Percentiles rank a stretch among this genome's conserved stretches.
Evolutionary conservation across 345 rosid species (phyloP).

Genomic region (Eucalyptus melliodora): DNA sequence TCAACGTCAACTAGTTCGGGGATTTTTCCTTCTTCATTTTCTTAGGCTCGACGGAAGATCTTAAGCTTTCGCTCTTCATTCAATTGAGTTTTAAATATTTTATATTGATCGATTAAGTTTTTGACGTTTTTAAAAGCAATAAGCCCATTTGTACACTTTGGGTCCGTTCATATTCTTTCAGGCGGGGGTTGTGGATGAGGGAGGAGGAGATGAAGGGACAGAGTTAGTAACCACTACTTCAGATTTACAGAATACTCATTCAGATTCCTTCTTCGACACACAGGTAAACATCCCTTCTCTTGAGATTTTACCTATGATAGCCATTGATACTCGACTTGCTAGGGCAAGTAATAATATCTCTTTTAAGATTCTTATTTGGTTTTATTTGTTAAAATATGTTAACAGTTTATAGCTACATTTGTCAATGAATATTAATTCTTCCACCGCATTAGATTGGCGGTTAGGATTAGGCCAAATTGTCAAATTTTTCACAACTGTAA

Average conservation of each 20-base stretch:
- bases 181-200: neutral
- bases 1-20: neutral
- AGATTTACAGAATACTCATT: neutral
- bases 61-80: neutral
- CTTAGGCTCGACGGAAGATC: fast-evolving
- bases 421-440: too few species aligned
- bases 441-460: too few species aligned
- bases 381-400: neutral
- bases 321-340: fast-evolving
- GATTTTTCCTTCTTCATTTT: neutral
- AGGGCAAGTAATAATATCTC: too few species aligned
- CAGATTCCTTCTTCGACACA: neutral
- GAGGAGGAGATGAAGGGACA: neutral
- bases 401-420: too few species aligned
- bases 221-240: neutral
- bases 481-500: too few species aligned
- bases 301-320: too few species aligned
- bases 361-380: neutral
- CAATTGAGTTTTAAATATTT: too few species aligned
- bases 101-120: neutral
- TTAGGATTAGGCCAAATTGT: too few species aligned
- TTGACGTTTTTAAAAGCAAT: too few species aligned
- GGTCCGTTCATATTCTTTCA: neutral
- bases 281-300: neutral
- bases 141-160: neutral